Percentiles rank a stretch among this genome's conserved stretches.
Conservation (phyloP, 1,284 basidiomycete species). For the Cryptococcus jaspeensis region DNA sequence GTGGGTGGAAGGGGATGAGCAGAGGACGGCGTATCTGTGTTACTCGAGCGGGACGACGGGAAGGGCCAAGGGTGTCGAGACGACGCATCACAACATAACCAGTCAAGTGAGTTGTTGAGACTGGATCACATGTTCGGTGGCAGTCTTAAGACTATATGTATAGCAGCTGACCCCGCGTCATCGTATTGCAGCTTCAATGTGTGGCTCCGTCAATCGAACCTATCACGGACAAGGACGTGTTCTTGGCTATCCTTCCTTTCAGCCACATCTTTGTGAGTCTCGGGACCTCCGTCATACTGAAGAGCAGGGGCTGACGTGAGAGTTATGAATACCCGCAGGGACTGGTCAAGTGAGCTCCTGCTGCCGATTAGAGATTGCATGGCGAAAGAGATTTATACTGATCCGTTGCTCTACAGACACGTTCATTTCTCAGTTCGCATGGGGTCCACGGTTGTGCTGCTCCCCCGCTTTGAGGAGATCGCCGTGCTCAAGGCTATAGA, state of each 20-base stretch:
- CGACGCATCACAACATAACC: constrained; percentile 66
- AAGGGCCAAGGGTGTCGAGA: constrained; percentile 53
- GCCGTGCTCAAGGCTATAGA: constrained; percentile 68
- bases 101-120: constrained; percentile 30
- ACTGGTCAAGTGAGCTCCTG: constrained; percentile 12
- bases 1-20: constrained; percentile 18
- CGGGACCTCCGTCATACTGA: too few relatives aligned
- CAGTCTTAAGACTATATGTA: too few relatives aligned
- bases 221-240: constrained; percentile 52
- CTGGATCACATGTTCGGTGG: too few relatives aligned
- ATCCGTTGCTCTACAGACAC: constrained; percentile 1
- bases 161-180: too few relatives aligned
- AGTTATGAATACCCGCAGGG: too few relatives aligned
- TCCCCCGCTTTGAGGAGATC: constrained; percentile 61
- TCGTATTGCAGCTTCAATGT: constrained; percentile 39
- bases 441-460: constrained; percentile 65
- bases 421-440: constrained; percentile 62
- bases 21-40: constrained; percentile 57
- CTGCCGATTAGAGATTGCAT: too few relatives aligned
- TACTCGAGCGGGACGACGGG: constrained; percentile 63
- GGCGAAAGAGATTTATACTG: too few relatives aligned
- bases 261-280: constrained; percentile 40
- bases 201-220: constrained; percentile 24
- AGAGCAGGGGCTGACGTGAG: too few relatives aligned
- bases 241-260: constrained; percentile 64